Base-by-base conservation (phyloP, 129 eudicot species). In the Ambrosia trifida region DNA sequence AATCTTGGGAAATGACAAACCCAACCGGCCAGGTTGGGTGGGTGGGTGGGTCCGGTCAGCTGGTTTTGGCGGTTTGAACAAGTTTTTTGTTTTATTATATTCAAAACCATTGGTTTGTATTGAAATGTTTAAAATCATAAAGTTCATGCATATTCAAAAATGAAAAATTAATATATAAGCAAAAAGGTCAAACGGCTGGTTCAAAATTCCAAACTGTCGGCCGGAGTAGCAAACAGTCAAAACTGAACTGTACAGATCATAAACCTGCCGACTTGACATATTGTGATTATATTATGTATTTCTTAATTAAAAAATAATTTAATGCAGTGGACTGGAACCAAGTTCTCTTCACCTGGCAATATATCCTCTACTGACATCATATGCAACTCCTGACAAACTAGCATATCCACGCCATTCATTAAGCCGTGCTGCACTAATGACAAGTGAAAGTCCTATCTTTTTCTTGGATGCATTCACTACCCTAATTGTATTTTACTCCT, bases 371-470 rank as follows among this genome's bases (percentile, higher is more conserved):
- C 49, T 94, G 80, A 65, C 89, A 8, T 94, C 99, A 71, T 94
- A 80, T 72, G 78, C 91, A 12, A 83, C 90, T 66, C 97, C 97
- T n/a, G 99, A 94, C 68, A 88, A 85, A 61, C 83, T 83, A 72
- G 99, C 99, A 45, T 94, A 81, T 72, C 97, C 97, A 61, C 99
- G 99, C 49, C 99, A 94, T 80, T 94, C 99, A 2, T 77, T 94
- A 83, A 94, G 99, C 75, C 93, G 99, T 19, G 99, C 99, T 81
- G 99, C 99, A 51, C 61, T 94, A 76, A 74, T 94, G 53, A 90
- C 99, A 11, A 94, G 99, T 68, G 97, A 87, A 51, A 85, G 99
- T 62, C 99, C 99, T n/a, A 94, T 94, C 69, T 94, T 89, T 62
- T 88, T 94, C 66, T 93, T 94, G 14, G 99, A 94, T 76, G 99